Evolutionary conservation across 768 basidiomycete genomes (phyloP), one percentile per base, ranked within the genome.

Genomic region (Antrodiella citrinella): DNA sequence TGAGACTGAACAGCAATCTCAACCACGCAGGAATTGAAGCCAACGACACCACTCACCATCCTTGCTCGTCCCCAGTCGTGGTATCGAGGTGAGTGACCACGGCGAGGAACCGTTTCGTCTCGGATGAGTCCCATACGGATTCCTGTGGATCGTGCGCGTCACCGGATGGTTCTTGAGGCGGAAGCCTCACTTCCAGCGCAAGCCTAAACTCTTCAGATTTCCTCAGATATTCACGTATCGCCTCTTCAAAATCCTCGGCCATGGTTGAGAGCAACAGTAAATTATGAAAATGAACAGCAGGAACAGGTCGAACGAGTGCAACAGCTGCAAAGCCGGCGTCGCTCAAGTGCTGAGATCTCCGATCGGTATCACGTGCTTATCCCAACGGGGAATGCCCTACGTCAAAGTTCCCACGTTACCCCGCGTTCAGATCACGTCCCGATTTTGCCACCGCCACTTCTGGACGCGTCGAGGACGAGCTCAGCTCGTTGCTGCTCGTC

Each of bases 201-300:
- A 50, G 21, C 44, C 53, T 50, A 26, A 52, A 39, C 30, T 56
- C 51, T 47, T 56, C 54, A 7, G 54, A 56, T 42, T 20, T 26
- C 15, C 49, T 47, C 25, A 56, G 22, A 11, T 50, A 38, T 4
- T 12, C 18, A 3, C 18, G 26, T 9, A 53, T 46, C 21, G 24
- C 22, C 22, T 4, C 3, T 20, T 42, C 47, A 3, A 44, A 39
- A 2, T 22, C 21, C 7, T 53, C 48, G 13, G 51, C 11, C 51
- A 53, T 53, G 20, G 41, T 43, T 18, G 41, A 43, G 41, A n/a
- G n/a, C n/a, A n/a, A n/a, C n/a, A n/a, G n/a, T n/a, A n/a, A n/a
- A n/a, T n/a, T n/a, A n/a, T n/a, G n/a, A n/a, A n/a, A n/a, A n/a
- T n/a, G n/a, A n/a, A n/a, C n/a, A n/a, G n/a, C n/a, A n/a, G n/a